Evolutionary conservation across 2,329 filamentous ascomycete genomes (phyloP), one percentile per base, ranked within the genome.

Genomic region (Xylariomycetidae sp.): DNA sequence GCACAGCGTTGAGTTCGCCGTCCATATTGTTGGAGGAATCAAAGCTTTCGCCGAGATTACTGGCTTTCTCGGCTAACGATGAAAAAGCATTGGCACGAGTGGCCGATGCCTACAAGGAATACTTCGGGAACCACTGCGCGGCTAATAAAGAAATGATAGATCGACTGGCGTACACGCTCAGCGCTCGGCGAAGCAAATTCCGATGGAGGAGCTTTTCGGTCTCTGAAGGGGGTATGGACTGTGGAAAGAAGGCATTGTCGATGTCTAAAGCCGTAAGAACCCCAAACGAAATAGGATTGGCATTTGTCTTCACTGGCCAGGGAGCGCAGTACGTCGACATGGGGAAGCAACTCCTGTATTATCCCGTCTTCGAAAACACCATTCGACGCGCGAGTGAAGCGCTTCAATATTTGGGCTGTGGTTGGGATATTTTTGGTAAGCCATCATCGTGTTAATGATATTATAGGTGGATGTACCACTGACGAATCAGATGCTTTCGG

Each of bases 261-360:
- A 27, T 25, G 11, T 8, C 13, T 16, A 30, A 30, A 11, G 9
- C 9, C 14, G 10, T 8, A 16, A 30, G 11, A 20, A 8, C 29
- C 17, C 19, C 11, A n/a, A n/a, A 13, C 6, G 13, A 13, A 11
- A 14, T 17, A 26, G 20, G 5, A 13, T 22, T 15, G 7, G 30
- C 25, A 6, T 41, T 37, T n/a, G 51, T 62, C 5, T 62, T 62
- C 32, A 56, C 49, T 4, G 59, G 59, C n/a, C 58, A 63, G 25
- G 59, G 59, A 6, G 58, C 59, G 2, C 59, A 63, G 33, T 62
- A 51, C 40, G 28, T 37, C 12, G 36, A 37, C 3, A 62, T 63
- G 59, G 59, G 54, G 5, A 38, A 40, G 4, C 48, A 51, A 12
- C 42, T 61, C 15, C 35, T 60, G 6, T 26, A 33, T 4, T 27